These are phyloP conservation scores for Violaceomyces palustris DNA, from an alignment of 1,284 basidiomycete species.

Conservation along the genomic window DNA sequence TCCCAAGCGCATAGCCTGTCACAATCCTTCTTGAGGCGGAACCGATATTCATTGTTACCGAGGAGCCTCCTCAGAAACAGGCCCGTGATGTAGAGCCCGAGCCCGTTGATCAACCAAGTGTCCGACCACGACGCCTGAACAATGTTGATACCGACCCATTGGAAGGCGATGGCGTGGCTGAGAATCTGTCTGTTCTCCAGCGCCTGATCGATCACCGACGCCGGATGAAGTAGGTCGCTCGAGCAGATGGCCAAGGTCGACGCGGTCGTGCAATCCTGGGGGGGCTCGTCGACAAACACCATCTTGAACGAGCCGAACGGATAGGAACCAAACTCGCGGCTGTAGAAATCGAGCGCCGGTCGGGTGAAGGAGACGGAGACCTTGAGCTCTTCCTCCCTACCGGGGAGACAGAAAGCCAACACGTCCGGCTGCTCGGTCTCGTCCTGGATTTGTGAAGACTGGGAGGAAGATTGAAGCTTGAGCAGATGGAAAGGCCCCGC, in stretches of 20 bases:
- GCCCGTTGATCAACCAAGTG: slow-evolving; percentile 89
- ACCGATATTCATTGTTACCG: slow-evolving; percentile 96
- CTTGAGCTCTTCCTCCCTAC: slow-evolving; percentile 65
- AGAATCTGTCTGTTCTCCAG: slow-evolving; percentile 82
- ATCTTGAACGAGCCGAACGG: slow-evolving; percentile 88
- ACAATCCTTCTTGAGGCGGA: slow-evolving; percentile 92
- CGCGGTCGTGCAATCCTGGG: slow-evolving; percentile 65
- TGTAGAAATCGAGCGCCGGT: slow-evolving; percentile 84
- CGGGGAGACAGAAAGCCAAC: slow-evolving; percentile 87
- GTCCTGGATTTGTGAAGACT: slow-evolving; percentile 30
- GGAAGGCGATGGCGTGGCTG: slow-evolving; percentile 75
- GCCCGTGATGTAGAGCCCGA: slow-evolving; percentile 83
- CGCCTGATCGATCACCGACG: slow-evolving; percentile 87
- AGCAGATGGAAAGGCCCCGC: slow-evolving; percentile 94
- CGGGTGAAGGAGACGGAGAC: slow-evolving; percentile 72
- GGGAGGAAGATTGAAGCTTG: no score
- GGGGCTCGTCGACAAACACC: slow-evolving; percentile 86
- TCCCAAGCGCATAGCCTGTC: slow-evolving; percentile 85
- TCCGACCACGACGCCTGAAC: slow-evolving; percentile 91
- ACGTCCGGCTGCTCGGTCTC: slow-evolving; percentile 66
- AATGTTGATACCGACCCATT: slow-evolving; percentile 97
- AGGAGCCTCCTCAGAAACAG: slow-evolving; percentile 80
- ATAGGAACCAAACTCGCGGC: slow-evolving; percentile 89
- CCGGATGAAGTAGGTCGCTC: slow-evolving; percentile 77
- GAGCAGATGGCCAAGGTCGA: slow-evolving; percentile 78